phyloP scores from a whole-genome alignment of 148 eudicot genomes.

The Camellia lanceoleosa region DNA sequence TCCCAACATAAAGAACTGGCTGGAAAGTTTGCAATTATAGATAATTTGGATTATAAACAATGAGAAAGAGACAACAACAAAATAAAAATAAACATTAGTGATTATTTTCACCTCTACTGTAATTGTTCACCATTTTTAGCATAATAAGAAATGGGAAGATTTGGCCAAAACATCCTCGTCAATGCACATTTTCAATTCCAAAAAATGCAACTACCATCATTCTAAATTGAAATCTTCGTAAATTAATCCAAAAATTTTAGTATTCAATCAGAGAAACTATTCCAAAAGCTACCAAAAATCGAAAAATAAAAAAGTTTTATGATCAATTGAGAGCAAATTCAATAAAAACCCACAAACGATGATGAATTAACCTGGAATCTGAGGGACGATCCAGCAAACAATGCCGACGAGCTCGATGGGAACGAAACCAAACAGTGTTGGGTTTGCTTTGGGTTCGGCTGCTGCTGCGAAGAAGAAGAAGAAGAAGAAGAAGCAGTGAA shows the following conservation, averaged over 20 bases:
- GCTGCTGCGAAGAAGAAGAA: background rate
- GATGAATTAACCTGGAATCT: constrained; percentile 18
- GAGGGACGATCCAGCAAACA: constrained; percentile 22
- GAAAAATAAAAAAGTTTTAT: background rate
- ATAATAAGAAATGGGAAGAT: background rate
- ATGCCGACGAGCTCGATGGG: constrained; percentile 19
- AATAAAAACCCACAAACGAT: background rate
- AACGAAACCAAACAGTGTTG: constrained; percentile 17
- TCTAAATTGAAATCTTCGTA: background rate
- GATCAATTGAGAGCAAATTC: background rate
- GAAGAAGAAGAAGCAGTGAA: background rate
- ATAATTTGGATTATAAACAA: background rate
- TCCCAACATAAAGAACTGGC: background rate
- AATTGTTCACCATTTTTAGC: background rate
- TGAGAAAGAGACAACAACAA: background rate
- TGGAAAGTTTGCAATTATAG: background rate
- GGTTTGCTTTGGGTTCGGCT: constrained; percentile 7
- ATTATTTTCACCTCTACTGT: background rate
- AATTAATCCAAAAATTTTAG: too few species aligned
- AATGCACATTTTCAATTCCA: background rate
- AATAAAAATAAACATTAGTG: background rate
- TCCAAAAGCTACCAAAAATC: background rate
- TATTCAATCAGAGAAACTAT: background rate
- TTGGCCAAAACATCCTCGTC: background rate
- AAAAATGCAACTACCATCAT: background rate